These are phyloP conservation scores for Alnus rubra DNA, from an alignment of 306 rosid genomes.

Conservation along the genomic window DNA sequence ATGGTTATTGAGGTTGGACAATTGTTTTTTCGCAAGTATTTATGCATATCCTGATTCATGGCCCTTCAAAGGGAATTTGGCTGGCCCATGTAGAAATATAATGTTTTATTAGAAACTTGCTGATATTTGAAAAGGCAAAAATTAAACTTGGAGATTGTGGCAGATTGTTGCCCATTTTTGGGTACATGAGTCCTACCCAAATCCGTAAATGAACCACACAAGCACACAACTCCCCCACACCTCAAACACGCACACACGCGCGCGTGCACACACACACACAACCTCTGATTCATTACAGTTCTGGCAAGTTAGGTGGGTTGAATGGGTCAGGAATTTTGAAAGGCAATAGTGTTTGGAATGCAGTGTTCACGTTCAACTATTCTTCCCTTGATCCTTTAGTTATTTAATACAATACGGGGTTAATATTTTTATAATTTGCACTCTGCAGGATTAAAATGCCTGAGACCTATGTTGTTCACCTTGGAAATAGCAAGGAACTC, in stretches of 20 bases:
- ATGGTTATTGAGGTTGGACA: neutral
- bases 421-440: neutral
- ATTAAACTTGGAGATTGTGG: neutral
- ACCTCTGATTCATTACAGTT: neutral
- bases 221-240: no score
- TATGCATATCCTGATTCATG: neutral
- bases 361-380: neutral
- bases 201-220: no score
- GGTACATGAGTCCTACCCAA: no score
- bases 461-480: conserved; percentile 86
- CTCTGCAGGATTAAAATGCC: conserved; percentile 78
- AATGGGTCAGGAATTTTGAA: neutral
- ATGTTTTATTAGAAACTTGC: no score
- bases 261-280: neutral
- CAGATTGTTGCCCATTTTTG: no score
- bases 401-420: neutral
- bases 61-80: no score
- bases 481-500: conserved; percentile 97
- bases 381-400: neutral
- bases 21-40: neutral
- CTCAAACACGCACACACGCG: no score
- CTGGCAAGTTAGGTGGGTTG: neutral
- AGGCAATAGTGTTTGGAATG: neutral
- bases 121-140: no score
- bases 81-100: no score